Base-by-base conservation (phyloP, 2,329 filamentous ascomycete genomes). In the Fusarium sp. region DNA sequence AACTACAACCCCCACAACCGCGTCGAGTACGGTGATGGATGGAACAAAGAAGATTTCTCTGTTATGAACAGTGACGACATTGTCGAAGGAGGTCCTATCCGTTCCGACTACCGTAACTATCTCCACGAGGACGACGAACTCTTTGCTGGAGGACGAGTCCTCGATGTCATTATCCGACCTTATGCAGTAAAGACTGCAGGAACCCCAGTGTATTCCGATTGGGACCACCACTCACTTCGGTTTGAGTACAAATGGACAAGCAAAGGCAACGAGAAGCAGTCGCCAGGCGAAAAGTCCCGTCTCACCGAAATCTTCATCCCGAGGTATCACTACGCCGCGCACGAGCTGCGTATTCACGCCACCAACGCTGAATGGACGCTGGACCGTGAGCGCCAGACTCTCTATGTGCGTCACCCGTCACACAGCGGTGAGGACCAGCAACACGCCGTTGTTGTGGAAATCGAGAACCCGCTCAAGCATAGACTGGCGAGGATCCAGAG, bases 11-110 rank as follows among this genome's bases (percentile, higher is more conserved):
- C 83, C 0, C 79, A 81, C 39, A 84, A 84, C 61, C 72, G 79
- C 6, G 78, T 82, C 35, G 81, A 82, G 70, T 83, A 83, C 10
- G 84, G 84, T 0, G 84, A 85, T 13, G 82, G 83, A 2, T 85
- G 84, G 84, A 85, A 85, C 66, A 84, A 82, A 64, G 84, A 85
- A 65, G 84, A 85, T 54, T 85, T 85, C 59, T 85, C 84, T 0
- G 74, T 85, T 27, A 76, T 85, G 23, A 84, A 84, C 9, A 79
- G 82, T 23, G 80, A 84, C 63, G 77, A 77, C 0, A 71, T 76
- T 11, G 76, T 78, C 1, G 80, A 80, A 9, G 72, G 80, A 11
- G 70, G 71, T 2, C 76, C 80, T 1, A 74, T 78, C 0, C 76
- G 70, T 4, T 70, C 68, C 5, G 81, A 85, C 58, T 82, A 83